phyloP scores from a whole-genome alignment of 495 filamentous ascomycete species.

The Delitschia confertaspora region DNA sequence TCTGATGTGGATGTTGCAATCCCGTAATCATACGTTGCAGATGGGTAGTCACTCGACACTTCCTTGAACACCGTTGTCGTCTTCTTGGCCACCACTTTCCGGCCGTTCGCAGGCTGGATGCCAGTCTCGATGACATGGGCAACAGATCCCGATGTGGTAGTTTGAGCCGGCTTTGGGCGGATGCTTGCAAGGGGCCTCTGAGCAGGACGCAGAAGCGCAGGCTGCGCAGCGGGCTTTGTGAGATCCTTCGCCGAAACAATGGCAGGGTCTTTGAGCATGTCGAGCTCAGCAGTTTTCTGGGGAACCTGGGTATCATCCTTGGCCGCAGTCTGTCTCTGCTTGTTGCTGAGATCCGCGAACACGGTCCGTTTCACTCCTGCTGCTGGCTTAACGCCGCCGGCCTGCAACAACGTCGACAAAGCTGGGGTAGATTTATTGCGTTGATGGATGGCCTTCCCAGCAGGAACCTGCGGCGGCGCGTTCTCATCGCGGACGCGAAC shows the following conservation, averaged over 20 bases:
- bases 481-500: slow-evolving; percentile 65
- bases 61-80: slow-evolving; percentile 61
- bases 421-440: slow-evolving; percentile 74
- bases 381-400: slow-evolving; percentile 53
- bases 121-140: slow-evolving; percentile 1
- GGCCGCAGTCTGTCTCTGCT: slow-evolving; percentile 41
- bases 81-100: slow-evolving; percentile 51
- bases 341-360: slow-evolving; percentile 77
- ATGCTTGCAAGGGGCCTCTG: slow-evolving; percentile 50
- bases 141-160: slow-evolving; percentile 5
- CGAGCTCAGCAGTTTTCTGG: slow-evolving; percentile 27
- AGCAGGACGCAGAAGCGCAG: slow-evolving; percentile 51
- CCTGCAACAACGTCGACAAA: slow-evolving; percentile 47
- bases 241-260: slow-evolving; percentile 33
- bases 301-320: slow-evolving; percentile 38
- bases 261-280: slow-evolving; percentile 40
- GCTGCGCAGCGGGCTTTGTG: slow-evolving; percentile 42
- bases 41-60: no score
- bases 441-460: slow-evolving; percentile 59
- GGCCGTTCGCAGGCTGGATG: slow-evolving; percentile 13
- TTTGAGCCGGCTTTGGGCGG: no score
- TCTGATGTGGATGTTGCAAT: no score
- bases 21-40: no score
- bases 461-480: slow-evolving; percentile 48
- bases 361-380: slow-evolving; percentile 59